phyloP scores from a whole-genome alignment of 192 early-diverging fungal species.

The Backusella circina region DNA sequence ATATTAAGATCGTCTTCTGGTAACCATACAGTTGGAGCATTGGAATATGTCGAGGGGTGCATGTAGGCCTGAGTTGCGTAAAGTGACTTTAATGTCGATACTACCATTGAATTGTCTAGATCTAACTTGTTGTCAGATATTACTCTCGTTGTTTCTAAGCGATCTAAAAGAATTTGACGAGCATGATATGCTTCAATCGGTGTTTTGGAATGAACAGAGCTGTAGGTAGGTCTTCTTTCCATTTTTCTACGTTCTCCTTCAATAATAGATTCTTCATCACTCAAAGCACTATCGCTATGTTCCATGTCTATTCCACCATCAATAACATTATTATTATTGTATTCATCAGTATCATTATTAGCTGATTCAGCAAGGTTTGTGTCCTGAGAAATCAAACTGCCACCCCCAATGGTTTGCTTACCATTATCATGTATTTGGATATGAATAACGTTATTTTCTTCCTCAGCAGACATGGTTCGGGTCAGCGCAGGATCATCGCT shows the following conservation, averaged over 20 bases:
- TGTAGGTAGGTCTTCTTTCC: background rate
- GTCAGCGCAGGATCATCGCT: background rate
- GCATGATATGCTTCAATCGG: conserved; percentile 1
- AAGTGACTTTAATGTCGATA: background rate
- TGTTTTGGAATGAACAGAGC: background rate
- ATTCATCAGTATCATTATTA: too few species aligned
- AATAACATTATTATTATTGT: background rate
- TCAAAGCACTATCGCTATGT: background rate
- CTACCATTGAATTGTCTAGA: background rate
- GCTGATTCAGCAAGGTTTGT: background rate
- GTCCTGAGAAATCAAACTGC: background rate
- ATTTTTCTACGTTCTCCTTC: background rate
- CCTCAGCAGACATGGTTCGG: background rate
- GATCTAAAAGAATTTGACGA: background rate
- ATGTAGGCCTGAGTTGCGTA: conserved; percentile 37
- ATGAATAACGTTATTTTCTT: background rate
- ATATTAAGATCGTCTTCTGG: conserved; percentile 42
- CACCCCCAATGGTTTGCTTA: background rate
- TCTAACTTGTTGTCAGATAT: background rate
- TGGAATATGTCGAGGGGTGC: conserved; percentile 37
- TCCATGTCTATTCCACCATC: background rate
- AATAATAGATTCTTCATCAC: background rate
- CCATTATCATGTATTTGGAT: background rate
- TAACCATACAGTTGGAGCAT: conserved; percentile 44
- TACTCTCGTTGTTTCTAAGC: background rate